A percentile compares a stretch with the other conserved stretches of the same genome.
These are phyloP conservation scores for Biancaea sappan DNA, from an alignment of 306 rosid species.

Conservation along the genomic window DNA sequence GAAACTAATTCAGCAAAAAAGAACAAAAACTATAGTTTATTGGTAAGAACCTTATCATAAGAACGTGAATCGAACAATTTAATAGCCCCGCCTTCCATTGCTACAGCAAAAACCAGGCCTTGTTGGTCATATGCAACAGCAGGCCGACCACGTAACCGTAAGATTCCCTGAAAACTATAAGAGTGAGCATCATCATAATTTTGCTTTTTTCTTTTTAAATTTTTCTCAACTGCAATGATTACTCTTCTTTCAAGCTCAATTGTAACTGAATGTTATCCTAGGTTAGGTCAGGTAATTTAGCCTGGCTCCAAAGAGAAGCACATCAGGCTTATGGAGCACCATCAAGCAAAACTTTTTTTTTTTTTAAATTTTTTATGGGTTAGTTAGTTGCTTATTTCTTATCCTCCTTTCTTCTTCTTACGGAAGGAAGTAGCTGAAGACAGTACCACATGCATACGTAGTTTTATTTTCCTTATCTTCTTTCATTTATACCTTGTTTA, in stretches of 20 bases:
- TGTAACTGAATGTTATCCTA: constrained; percentile 20
- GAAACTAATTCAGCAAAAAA: constrained; percentile 21
- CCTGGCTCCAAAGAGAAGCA: constrained; percentile 23
- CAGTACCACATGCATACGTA: background rate
- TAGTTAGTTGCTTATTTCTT: background rate
- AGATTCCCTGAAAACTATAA: constrained; percentile 78
- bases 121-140: constrained; percentile 98
- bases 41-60: constrained; percentile 79
- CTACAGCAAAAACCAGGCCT: constrained; percentile 98
- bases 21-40: constrained; percentile 14
- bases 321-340: background rate
- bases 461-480: background rate
- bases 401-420: background rate
- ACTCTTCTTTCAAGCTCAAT: constrained; percentile 26
- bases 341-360: background rate
- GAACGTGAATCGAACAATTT: constrained; percentile 96
- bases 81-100: constrained; percentile 99
- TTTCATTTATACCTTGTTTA: constrained; percentile 9
- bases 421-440: background rate
- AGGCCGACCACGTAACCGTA: constrained; percentile 90
- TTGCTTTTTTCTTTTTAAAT: constrained; percentile 2
- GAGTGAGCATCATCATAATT: constrained; percentile 53
- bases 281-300: constrained; percentile 9
- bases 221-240: background rate
- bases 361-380: background rate